Evolutionary conservation across 1,284 basidiomycete species (phyloP), one percentile per base, ranked within the genome.

Genomic region (Ceratobasidium sp.): DNA sequence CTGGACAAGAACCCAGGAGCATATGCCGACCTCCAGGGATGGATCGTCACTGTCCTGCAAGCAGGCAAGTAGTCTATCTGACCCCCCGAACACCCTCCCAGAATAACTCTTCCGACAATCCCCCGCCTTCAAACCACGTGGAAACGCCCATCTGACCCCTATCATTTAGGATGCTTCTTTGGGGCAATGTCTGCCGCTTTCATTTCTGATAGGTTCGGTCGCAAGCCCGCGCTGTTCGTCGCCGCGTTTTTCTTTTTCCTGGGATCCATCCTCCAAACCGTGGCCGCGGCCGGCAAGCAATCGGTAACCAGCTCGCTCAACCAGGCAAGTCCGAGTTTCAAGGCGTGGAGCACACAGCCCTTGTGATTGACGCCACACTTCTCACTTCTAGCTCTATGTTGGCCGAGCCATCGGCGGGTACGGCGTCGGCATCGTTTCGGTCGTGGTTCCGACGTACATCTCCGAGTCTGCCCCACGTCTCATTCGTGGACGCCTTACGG

Each of bases 241-340:
- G 80, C 82, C 5, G 82, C 81, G 33, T 51, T 76, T 51, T 77
- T 83, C 77, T 84, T 83, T 79, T 78, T 82, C 71, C 71, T 84
- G 66, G 83, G 83, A 39, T 83, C 82, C 44, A 51, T 83, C 39
- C 80, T 84, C 49, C 83, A 84, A 78, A 82, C 80, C 53, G 78
- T 78, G 55, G 82, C 83, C 42, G 71, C 78, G 3, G 76, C 82
- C 2, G 49, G 79, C 20, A 80, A 81, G 12, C 82, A 83, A 77
- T 80, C 81, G 42, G 18, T 78, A 26, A 68, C 23, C 3, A 55
- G 80, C 6, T 80, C 81, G 3, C 79, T 82, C 20, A 79, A 78
- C 68, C 83, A 83, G 79, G 61, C 23, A 23, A 46, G 20, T 64
- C 12, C 3, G 44, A 23, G 4, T 12, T 44, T 23, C 33, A 33